Percentiles rank a stretch among this genome's conserved stretches.
phyloP scores from a whole-genome alignment of 805 yeast species.

The Priceomyces medius region DNA sequence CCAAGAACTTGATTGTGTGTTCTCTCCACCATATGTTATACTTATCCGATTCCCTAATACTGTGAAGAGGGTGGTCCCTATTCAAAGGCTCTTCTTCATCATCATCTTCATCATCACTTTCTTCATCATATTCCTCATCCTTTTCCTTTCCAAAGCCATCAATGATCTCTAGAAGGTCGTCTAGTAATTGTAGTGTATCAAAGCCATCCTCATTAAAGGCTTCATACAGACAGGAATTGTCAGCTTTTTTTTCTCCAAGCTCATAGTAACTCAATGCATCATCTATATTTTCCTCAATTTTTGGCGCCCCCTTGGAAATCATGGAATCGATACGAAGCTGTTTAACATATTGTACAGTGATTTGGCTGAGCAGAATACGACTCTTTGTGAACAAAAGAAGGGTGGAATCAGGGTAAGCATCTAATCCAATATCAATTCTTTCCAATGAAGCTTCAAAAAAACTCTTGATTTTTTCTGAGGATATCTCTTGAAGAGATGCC shows the following conservation, averaged over 20 bases:
- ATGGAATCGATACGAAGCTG: conserved; percentile 45
- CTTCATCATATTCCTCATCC: conserved; percentile 47
- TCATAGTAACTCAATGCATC: conserved; percentile 48
- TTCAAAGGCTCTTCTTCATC: conserved; percentile 26
- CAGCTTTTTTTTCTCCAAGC: conserved; percentile 34
- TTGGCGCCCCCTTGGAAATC: conserved; percentile 26
- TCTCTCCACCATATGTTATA: conserved; percentile 60
- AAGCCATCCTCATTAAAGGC: conserved; percentile 43
- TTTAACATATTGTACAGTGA: conserved; percentile 59
- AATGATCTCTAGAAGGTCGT: conserved; percentile 67
- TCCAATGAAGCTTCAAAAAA: conserved; percentile 74
- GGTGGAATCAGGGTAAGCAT: conserved; percentile 44
- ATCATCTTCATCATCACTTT: conserved; percentile 27
- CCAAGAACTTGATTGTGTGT: conserved; percentile 34
- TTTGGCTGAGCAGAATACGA: conserved; percentile 53
- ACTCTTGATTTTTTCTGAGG: conserved; percentile 39
- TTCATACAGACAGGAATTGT: conserved; percentile 21
- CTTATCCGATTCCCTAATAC: conserved; percentile 36
- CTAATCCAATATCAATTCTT: conserved; percentile 60
- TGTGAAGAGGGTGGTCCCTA: conserved; percentile 56
- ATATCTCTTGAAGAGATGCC: conserved; percentile 51
- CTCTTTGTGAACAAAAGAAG: conserved; percentile 54
- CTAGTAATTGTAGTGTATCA: conserved; percentile 56
- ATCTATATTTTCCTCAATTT: conserved; percentile 41
- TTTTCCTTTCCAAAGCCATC: conserved; percentile 61